phyloP scores from a whole-genome alignment of 768 basidiomycete genomes.

The Kondoa malvinella region DNA sequence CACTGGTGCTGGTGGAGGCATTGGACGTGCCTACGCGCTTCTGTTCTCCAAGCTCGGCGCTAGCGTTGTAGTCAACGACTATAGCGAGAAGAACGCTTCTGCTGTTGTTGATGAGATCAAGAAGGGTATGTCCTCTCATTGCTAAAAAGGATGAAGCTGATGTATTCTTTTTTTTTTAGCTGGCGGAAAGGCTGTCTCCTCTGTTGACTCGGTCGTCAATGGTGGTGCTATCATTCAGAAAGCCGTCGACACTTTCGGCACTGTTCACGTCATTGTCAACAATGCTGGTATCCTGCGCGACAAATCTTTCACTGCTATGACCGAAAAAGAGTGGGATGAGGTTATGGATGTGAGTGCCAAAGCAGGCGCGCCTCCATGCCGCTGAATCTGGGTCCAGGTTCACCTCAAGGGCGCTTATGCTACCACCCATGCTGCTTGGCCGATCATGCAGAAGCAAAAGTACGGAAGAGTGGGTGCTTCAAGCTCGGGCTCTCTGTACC shows the following conservation, averaged over 20 bases:
- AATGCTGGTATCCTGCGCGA: constrained; percentile 89
- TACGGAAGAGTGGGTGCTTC: constrained; percentile 46
- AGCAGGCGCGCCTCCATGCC: neutral
- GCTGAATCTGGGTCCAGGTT: constrained; percentile 34
- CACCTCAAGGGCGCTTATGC: constrained; percentile 79
- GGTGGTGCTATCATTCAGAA: constrained; percentile 74
- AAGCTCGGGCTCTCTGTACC: neutral
- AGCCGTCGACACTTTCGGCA: constrained; percentile 71
- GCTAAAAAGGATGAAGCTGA: neutral
- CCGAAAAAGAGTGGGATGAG: constrained; percentile 76
- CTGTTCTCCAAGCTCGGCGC: constrained; percentile 89
- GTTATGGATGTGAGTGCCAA: neutral
- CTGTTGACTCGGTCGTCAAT: constrained; percentile 74
- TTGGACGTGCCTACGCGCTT: constrained; percentile 76
- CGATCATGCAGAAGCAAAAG: constrained; percentile 87
- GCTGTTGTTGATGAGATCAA: constrained; percentile 73
- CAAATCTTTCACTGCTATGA: constrained; percentile 78
- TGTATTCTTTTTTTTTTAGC: constrained; percentile 35
- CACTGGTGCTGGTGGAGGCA: constrained; percentile 85
- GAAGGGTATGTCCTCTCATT: constrained; percentile 39
- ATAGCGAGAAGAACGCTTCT: constrained; percentile 66
- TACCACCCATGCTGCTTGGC: constrained; percentile 80
- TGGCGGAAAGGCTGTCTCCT: constrained; percentile 73
- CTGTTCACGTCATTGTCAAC: constrained; percentile 70
- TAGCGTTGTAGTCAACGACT: constrained; percentile 90